phyloP scores from a whole-genome alignment of 805 yeast species.

The Saccharomycopsis sp. region DNA sequence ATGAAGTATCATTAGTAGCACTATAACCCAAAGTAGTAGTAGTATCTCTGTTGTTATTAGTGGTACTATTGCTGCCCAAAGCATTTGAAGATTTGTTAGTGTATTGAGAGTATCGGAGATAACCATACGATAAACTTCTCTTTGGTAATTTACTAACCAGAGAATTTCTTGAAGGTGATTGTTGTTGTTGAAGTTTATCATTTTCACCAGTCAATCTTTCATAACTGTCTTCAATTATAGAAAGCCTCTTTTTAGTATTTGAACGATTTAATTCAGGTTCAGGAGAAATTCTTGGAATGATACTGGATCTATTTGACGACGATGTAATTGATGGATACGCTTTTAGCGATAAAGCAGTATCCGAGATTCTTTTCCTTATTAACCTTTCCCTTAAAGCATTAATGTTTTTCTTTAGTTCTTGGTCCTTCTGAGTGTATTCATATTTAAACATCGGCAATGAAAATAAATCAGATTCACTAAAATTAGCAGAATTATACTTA shows the following conservation, averaged over 20 bases:
- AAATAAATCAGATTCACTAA: conserved; percentile 9
- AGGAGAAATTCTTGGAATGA: neutral
- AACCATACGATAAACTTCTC: conserved; percentile 14
- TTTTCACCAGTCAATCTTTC: conserved; percentile 16
- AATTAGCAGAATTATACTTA: neutral
- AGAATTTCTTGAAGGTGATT: too few relatives aligned
- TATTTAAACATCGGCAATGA: conserved; percentile 16
- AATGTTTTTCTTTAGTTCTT: conserved; percentile 18
- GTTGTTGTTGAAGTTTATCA: neutral
- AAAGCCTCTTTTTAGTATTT: conserved; percentile 9
- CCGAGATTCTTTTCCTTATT: conserved; percentile 19
- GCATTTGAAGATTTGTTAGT: conserved; percentile 9
- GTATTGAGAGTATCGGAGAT: conserved; percentile 19
- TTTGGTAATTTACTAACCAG: neutral
- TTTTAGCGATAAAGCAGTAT: conserved; percentile 19
- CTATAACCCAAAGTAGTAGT: neutral
- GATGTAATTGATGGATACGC: conserved; percentile 5
- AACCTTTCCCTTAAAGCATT: conserved; percentile 17
- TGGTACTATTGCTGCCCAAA: conserved; percentile 1
- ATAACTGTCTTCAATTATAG: conserved; percentile 18
- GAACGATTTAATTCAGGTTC: neutral
- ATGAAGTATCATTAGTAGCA: neutral
- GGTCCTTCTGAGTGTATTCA: conserved; percentile 17
- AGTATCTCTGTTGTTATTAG: neutral
- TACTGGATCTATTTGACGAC: neutral